Evolutionary conservation across 2,329 filamentous ascomycete genomes (phyloP), one percentile per base, ranked within the genome.

Genomic region (Byssothecium circinans): DNA sequence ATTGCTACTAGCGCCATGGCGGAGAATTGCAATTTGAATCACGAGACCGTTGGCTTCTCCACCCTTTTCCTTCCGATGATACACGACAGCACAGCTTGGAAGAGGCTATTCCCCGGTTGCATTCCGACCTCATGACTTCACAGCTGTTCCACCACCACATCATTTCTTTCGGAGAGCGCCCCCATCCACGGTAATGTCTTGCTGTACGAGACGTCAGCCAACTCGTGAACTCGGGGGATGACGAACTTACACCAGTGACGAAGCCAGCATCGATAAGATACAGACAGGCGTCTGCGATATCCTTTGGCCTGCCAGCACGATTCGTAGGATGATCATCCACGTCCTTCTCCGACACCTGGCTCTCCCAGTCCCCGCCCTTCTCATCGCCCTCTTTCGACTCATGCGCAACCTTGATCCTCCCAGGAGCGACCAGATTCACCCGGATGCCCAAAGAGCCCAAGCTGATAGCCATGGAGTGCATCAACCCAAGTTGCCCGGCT

Each of bases 401-500:
- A 53, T 78, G 75, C n/a, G 67, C 66, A 8, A 71, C 75, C 58
- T 75, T 76, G 61, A 77, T 74, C 41, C 74, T 63, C 2, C 76
- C 75, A 0, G 76, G 75, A 4, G 75, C 71, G 25, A 78, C 67
- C n/a, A 74, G 56, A 48, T 79, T 81, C 22, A 78, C 75, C 2
- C 76, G 67, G 30, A 81, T 73, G 2, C 73, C 71, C 23, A 74
- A 62, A 20, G 65, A 61, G 4, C 70, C 71, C 25, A 80, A 60
- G 41, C 72, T 75, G 27, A 78, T 74, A 11, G 76, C 72, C 74
- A 80, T 74, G 22, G 73, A 73, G 52, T 80, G 78, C 61, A 75
- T 77, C 48, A 81, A 53, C 0, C 78, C 78, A 10, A 80, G 59
- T 40, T 81, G 62, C 0, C 78, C 78, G 3, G 78, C 75, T 62